A percentile compares a stretch with the other conserved stretches of the same genome.
phyloP scores from a whole-genome alignment of 495 filamentous ascomycete genomes.

The Jackrogersella minutella region DNA sequence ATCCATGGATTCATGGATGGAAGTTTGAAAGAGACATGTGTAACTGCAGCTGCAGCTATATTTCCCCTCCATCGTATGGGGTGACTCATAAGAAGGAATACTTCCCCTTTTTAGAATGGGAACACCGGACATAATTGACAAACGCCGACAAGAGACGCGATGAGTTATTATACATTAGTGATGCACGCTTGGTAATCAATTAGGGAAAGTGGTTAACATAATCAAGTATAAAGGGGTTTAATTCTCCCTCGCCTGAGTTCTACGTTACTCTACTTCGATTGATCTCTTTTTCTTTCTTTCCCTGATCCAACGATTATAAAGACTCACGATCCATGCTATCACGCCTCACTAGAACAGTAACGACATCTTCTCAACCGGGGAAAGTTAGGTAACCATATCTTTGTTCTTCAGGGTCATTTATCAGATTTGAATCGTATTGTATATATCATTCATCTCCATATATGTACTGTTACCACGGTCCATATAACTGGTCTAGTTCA shows the following conservation, averaged over 20 bases:
- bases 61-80: neutral
- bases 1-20: too few relatives aligned
- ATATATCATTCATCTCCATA: neutral
- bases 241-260: neutral
- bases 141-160: neutral
- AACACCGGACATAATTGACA: constrained; percentile 4
- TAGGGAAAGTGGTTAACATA: neutral
- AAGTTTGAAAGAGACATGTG: too few relatives aligned
- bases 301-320: neutral
- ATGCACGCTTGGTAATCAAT: neutral
- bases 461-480: neutral
- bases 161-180: neutral
- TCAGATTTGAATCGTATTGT: neutral
- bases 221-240: neutral
- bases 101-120: neutral
- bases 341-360: neutral
- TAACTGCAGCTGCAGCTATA: too few relatives aligned
- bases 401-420: neutral
- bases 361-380: neutral
- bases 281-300: neutral
- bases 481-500: too few relatives aligned
- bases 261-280: neutral
- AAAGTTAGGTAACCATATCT: constrained; percentile 3
- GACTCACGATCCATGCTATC: neutral
- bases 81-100: neutral